Evolutionary conservation across 441 rosid genomes (phyloP), one percentile per base, ranked within the genome.

Genomic region (Breynia disticha): DNA sequence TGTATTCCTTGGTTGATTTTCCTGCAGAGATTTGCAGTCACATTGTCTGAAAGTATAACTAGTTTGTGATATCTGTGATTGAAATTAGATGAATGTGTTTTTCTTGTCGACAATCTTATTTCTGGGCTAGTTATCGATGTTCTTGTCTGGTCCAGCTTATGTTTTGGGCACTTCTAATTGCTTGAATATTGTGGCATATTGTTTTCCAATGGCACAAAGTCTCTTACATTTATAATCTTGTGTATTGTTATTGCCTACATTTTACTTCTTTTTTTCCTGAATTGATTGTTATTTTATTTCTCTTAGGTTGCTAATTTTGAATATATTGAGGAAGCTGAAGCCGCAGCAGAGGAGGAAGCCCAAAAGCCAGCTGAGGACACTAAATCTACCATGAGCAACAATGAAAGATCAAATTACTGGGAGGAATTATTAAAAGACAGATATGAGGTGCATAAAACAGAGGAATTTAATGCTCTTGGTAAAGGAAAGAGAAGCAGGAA

Each of bases 401-500:
- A 87, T 56, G 99, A 89, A 55, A 84, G 77, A 72, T 47, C 90
- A 65, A 79, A 67, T 72, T 91, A 68, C 60, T 94, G 99, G 99
- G 97, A 94, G 64, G 99, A 94, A 55, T 76, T 94, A 75, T 71
- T 94, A 48, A 86, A 70, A 76, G 97, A 79, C 71, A 79, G 67
- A 44, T 84, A 77, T 50, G 95, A 89, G 76, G 81, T 68, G 71
- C 87, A 87, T 51, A 89, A 83, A 70, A 73, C 75, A 51, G 93
- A 81, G 77, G 97, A 89, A 73, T 87, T 76, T 46, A 85, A 78
- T 64, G 68, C 95, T 47, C 69, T 93, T 66, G 96, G 96, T 41
- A 89, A 94, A 65, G 95, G 97, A 56, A 94, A 89, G 70, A 76
- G 99, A 76, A 84, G 87, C 68, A 85, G 97, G 50, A 94, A 94